Evolutionary conservation across 768 basidiomycete genomes (phyloP).

Genomic region (Lepiota venenata): DNA sequence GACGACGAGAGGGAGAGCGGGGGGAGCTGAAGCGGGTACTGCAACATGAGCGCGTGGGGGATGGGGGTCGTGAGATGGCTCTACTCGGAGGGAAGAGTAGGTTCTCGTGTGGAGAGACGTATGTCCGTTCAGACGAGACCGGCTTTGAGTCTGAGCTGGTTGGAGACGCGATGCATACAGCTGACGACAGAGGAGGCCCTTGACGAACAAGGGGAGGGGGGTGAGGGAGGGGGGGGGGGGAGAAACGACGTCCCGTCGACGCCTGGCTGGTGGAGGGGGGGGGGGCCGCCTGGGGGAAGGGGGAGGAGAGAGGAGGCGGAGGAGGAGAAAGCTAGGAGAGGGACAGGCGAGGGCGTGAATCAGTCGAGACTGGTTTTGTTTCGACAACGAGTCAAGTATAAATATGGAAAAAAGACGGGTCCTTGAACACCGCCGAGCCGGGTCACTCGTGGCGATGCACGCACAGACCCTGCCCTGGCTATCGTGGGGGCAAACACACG

Average conservation of each 20-base stretch:
- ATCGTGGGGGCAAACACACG: neutral
- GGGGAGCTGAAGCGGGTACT: slow-evolving; percentile 46
- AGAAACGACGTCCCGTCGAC: slow-evolving; percentile 24
- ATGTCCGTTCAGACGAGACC: slow-evolving; percentile 51
- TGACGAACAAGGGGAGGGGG: slow-evolving; percentile 12
- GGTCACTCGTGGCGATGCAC: neutral
- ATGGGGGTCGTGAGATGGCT: slow-evolving; percentile 16
- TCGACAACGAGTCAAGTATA: slow-evolving; percentile 7
- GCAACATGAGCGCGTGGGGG: slow-evolving; percentile 51
- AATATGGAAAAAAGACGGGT: slow-evolving; percentile 8
- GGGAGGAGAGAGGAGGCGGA: slow-evolving; percentile 19
- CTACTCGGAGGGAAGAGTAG: slow-evolving; percentile 16
- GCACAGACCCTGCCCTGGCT: neutral
- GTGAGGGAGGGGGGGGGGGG: slow-evolving; percentile 13
- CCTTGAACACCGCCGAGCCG: neutral
- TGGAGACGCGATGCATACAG: slow-evolving; percentile 33
- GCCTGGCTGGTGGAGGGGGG: slow-evolving; percentile 17
- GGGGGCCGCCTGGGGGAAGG: slow-evolving; percentile 13
- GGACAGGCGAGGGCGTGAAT: slow-evolving; percentile 1
- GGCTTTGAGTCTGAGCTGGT: slow-evolving; percentile 47
- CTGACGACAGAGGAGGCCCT: slow-evolving; percentile 4
- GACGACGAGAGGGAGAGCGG: slow-evolving; percentile 35
- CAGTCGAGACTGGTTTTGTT: slow-evolving; percentile 7
- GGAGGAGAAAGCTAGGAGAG: slow-evolving; percentile 6
- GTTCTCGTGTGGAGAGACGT: slow-evolving; percentile 23